Evolutionary conservation across 2,329 filamentous ascomycete species (phyloP), one percentile per base, ranked within the genome.

Genomic region (Aspergillus aculeatus): DNA sequence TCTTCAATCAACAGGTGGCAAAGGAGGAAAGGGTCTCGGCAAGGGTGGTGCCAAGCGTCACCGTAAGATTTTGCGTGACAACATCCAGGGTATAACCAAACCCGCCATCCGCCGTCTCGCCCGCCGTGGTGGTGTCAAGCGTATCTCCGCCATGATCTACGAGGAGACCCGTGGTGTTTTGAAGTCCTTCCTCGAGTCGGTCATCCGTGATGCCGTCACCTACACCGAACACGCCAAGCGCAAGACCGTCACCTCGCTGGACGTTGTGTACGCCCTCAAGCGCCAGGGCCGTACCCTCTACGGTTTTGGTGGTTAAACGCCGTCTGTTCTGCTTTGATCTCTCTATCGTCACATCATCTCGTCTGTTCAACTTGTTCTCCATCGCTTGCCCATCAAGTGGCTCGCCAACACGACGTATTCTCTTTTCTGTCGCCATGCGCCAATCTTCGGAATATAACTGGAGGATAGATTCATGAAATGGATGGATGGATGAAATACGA

Each of bases 31-130:
- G 86, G 93, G 92, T 78, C 92, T 97, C 82, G 93, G 93, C 81
- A 96, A 96, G 88, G 93, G 93, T 68, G 94, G 94, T 81, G 94
- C 94, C 82, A 98, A 97, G 90, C 94, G 94, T 82, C 94, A 98
- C 84, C 89, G 94, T 76, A 98, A 97, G 91, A 97, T 98, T 86
- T 86, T 97, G 81, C 92, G 94, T 82, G 94, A 97, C 90, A 97
- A 97, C 90, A 97, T 97, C 78, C 93, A 97, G 85, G 93, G 93
- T 83, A 97, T 98, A 79, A 98, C 93, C 78, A 98, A 98, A 90
- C 94, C 93, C 73, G 93, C 93, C 72, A 98, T 98, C 82, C 90
- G 93, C 74, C 93, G 94, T 96, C 93, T 98, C 78, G 93, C 93
- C 67, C 93, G 93, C 83, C 93, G 93, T 96, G 93, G 94, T 80